These are phyloP conservation scores for Physaria fendleri DNA, from an alignment of 345 rosid genomes.

Conservation along the genomic window DNA sequence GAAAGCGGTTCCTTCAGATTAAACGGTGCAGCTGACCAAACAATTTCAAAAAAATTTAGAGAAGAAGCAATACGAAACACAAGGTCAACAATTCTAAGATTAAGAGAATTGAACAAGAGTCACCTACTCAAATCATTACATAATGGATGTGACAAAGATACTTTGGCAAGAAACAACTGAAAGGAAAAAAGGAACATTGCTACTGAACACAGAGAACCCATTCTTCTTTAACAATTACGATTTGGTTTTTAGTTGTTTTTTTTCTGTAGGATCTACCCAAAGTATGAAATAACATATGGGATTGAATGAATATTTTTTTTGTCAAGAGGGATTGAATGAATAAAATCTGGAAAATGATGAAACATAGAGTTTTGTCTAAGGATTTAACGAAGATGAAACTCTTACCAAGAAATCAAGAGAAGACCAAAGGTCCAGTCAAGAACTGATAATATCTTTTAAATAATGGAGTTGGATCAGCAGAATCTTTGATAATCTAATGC, in stretches of 20 bases:
- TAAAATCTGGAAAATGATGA: neutral
- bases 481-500: constrained; percentile 9
- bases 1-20: neutral
- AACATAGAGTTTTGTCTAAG: neutral
- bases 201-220: neutral
- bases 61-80: neutral
- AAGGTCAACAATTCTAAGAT: neutral
- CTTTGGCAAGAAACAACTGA: constrained; percentile 36
- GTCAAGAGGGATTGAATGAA: too few relatives aligned
- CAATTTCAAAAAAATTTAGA: neutral
- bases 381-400: neutral
- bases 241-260: neutral
- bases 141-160: constrained; percentile 43
- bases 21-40: constrained; percentile 28
- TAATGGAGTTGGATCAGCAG: neutral
- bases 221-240: neutral
- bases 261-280: neutral
- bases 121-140: constrained; percentile 63
- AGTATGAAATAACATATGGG: neutral
- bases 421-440: constrained; percentile 5
- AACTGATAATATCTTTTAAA: neutral
- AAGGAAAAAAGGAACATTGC: constrained; percentile 17
- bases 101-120: neutral
- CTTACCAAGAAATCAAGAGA: constrained; percentile 23
- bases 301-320: too few relatives aligned